Evolutionary conservation across 305 asterid species (phyloP).

Genomic region (Fraxinus xanthoxyloides): DNA sequence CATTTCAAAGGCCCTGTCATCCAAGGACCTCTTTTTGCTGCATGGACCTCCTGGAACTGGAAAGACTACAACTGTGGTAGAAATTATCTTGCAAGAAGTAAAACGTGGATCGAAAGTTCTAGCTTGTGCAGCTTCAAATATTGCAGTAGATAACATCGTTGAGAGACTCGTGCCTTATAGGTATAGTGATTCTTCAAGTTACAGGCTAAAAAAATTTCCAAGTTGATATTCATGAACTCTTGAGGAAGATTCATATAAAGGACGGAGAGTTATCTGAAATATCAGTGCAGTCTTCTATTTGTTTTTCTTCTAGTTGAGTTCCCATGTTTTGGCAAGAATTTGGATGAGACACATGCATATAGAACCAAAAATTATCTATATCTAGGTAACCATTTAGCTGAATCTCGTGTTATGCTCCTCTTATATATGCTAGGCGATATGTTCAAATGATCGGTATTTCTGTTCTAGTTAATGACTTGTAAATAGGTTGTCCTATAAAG

Average conservation of each 20-base stretch:
- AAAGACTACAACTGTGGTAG: slow-evolving; percentile 95
- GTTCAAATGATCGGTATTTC: background rate
- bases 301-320: background rate
- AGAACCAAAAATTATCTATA: background rate
- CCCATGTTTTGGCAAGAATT: background rate
- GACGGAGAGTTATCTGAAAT: background rate
- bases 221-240: slow-evolving; percentile 9
- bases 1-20: slow-evolving; percentile 80
- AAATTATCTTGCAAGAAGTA: slow-evolving; percentile 92
- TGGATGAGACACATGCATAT: background rate
- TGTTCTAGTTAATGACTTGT: background rate
- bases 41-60: slow-evolving; percentile 99
- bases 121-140: slow-evolving; percentile 98
- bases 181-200: slow-evolving; percentile 34
- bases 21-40: slow-evolving; percentile 91
- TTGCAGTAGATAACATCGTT: slow-evolving; percentile 97
- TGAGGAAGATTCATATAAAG: slow-evolving; percentile 2
- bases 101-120: slow-evolving; percentile 91
- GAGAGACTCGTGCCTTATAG: slow-evolving; percentile 94
- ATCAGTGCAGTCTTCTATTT: slow-evolving; percentile 6
- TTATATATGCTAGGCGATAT: background rate
- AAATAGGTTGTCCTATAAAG: background rate
- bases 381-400: background rate
- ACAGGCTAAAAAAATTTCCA: slow-evolving; percentile 1
- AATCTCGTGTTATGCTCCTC: background rate